Evolutionary conservation across 148 eudicot genomes (phyloP), one percentile per base, ranked within the genome.

Genomic region (Camellia granthamiana): DNA sequence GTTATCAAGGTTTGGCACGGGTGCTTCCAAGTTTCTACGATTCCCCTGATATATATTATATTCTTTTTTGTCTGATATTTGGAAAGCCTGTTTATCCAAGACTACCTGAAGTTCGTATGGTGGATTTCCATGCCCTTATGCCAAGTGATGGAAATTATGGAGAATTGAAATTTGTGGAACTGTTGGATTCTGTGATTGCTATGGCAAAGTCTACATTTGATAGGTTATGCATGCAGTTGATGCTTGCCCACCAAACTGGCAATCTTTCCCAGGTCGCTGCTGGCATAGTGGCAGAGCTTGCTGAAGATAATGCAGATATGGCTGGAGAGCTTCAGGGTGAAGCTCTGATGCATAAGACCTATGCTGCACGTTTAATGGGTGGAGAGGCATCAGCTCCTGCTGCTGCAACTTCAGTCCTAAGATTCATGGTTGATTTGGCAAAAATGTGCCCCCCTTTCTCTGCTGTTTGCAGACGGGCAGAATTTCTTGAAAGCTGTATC

Each of bases 321-420:
- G 88, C 88, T 80, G 98, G 99, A 61, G 99, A 97, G 78, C 99
- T 97, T 88, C 99, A 94, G 86, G 98, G 98, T 75, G 99, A 97
- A 88, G 98, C 99, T 74, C 82, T 97, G 74, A 94, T 97, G 95
- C 99, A 97, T 81, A 97, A 89, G 85, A 97, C 99, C 30, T 97
- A 97, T 88, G 98, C 98, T 38, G 98, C 98, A 11, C 97, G 98
- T 62, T 84, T 97, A 78, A 97, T 97, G 97, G 98, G 99, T 69
- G 99, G 99, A 82, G 98, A 94, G 84, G 99, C 98, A n/a, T 89
- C 99, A 61, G 98, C 99, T 80, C 99, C 98, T 83, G 95, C 98
- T 78, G 92, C 99, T 80, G 93, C 98, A 72, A 92, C 99, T 78
- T 91, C 99, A 59, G 94, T 97, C 78, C 89, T 97, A 71, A 91